Percentiles rank a stretch among this genome's conserved stretches.
These are phyloP conservation scores for Yamadazyma insecticola DNA, from an alignment of 805 yeast genomes.

Conservation along the genomic window DNA sequence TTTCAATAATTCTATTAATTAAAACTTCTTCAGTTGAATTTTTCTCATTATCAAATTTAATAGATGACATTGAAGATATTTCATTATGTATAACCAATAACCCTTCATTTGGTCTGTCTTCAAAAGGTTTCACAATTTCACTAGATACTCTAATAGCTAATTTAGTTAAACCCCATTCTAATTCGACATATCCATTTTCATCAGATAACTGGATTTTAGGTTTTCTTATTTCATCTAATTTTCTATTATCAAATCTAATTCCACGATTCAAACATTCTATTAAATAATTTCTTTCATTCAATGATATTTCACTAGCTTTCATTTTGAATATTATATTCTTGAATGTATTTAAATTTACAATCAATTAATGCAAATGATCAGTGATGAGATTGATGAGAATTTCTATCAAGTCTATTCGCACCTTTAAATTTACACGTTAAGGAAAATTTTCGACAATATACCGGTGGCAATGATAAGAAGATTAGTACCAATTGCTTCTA, in stretches of 20 bases:
- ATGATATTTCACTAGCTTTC: too few relatives aligned
- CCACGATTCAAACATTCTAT: slow-evolving; percentile 59
- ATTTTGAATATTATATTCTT: too few relatives aligned
- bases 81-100: slow-evolving; percentile 80
- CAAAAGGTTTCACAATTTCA: slow-evolving; percentile 72
- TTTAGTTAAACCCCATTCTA: slow-evolving; percentile 68
- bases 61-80: slow-evolving; percentile 84
- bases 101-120: slow-evolving; percentile 94
- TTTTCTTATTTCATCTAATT: slow-evolving; percentile 57
- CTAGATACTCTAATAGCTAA: slow-evolving; percentile 72
- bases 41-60: slow-evolving; percentile 70
- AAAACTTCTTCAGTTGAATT: slow-evolving; percentile 78
- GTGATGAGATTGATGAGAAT: too few relatives aligned
- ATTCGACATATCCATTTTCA: slow-evolving; percentile 81
- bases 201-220: slow-evolving; percentile 59
- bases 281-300: too few relatives aligned
- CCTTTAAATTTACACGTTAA: too few relatives aligned
- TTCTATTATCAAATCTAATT: slow-evolving; percentile 65
- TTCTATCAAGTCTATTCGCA: too few relatives aligned
- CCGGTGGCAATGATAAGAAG: too few relatives aligned
- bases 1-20: slow-evolving; percentile 80
- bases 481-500: too few relatives aligned
- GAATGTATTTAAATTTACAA: too few relatives aligned
- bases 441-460: too few relatives aligned
- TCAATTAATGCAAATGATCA: too few relatives aligned